Base-by-base conservation (phyloP, 2,329 filamentous ascomycete genomes). In the Fusarium sterilihyphosum region DNA sequence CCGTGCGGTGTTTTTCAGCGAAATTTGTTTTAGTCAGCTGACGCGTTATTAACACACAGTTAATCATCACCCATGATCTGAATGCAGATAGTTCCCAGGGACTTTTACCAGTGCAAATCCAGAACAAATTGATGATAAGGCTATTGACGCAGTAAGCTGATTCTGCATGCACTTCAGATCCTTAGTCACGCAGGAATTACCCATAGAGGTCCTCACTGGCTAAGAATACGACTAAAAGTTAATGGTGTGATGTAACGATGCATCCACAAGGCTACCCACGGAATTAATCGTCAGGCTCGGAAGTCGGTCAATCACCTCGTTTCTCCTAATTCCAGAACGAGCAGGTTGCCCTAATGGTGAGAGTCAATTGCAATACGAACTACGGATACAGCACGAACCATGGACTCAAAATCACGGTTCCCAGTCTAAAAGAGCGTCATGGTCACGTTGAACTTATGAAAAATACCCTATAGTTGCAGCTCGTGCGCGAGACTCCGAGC, bases 11-110 rank as follows among this genome's bases (percentile, higher is more conserved):
- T 35, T 35, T 52, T 52, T 8, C 8, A n/a, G 12, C 4, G 3
- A 17, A 24, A 20, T 33, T 35, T 52, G 7, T 4, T 17, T 20
- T 20, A 52, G 22, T 24, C 8, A 24, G 12, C 17, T 18, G 16
- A 22, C 11, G 5, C 13, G 22, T 52, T 17, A 24, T 35, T 3
- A 33, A 35, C 5, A 11, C 6, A 8, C 8, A 9, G 17, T 35
- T 3, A 20, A 10, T 35, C 8, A 20, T 20, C 3, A 20, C 17
- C 3, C 1, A 24, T 12, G 14, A 11, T 24, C 4, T 14, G 0
- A 35, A 35, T 8, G 5, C 3, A 52, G 3, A 20, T 11, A 8
- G 24, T 35, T 18, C 5, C 13, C 4, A 10, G 6, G 29, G 10
- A 5, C 7, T 35, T 17, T 35, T 13, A 9, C 14, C 6, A 47